These are phyloP conservation scores for Trametes meyenii DNA, from an alignment of 768 basidiomycete genomes.

Conservation along the genomic window DNA sequence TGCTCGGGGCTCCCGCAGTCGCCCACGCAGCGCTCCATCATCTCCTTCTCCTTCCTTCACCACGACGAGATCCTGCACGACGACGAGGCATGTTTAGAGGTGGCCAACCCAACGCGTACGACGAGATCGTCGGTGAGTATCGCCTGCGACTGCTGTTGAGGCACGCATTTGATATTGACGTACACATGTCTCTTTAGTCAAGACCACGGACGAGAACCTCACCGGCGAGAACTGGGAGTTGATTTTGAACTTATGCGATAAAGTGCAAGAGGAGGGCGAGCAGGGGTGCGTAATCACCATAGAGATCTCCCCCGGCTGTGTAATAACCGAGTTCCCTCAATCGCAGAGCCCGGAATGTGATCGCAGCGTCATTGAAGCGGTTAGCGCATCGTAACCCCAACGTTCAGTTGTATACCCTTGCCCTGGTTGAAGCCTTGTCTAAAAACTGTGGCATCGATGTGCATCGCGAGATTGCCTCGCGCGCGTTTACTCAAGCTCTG, in stretches of 20 bases:
- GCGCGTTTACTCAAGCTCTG: conserved; percentile 88
- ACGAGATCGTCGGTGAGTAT: conserved; percentile 86
- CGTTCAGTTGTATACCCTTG: conserved; percentile 92
- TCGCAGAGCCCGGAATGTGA: conserved; percentile 80
- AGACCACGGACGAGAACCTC: conserved; percentile 97
- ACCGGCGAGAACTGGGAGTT: conserved; percentile 96
- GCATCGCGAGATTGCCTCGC: conserved; percentile 84
- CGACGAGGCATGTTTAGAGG: conserved; percentile 66
- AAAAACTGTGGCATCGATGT: conserved; percentile 88
- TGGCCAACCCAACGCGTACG: conserved; percentile 73
- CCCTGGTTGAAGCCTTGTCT: conserved; percentile 83
- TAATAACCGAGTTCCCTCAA: background rate
- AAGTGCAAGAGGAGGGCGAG: conserved; percentile 88
- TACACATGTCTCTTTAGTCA: conserved; percentile 51
- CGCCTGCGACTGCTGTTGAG: background rate
- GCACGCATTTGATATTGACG: conserved; percentile 44
- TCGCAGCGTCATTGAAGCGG: conserved; percentile 85
- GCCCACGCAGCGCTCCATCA: conserved; percentile 9
- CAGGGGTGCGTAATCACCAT: conserved; percentile 60
- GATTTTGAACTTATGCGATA: conserved; percentile 93
- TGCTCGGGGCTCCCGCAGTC: conserved; percentile 21
- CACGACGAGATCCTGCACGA: background rate
- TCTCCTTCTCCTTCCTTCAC: conserved; percentile 8
- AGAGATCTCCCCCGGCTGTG: background rate
- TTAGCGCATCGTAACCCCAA: conserved; percentile 94